Conservation (phyloP, 305 asterid genomes). For the Fraxinus latifolia region DNA sequence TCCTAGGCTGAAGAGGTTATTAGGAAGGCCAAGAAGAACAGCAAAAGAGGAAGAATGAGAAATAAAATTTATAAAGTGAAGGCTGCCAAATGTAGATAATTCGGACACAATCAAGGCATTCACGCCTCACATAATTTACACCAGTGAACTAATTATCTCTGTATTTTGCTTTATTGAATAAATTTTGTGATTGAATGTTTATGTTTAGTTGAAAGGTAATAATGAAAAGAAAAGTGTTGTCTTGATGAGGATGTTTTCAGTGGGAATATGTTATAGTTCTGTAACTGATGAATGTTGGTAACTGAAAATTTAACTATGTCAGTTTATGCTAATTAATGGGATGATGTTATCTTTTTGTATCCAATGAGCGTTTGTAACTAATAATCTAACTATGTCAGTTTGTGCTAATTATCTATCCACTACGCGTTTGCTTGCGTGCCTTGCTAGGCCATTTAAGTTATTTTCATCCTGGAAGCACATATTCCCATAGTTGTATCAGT, state of each 20-base stretch:
- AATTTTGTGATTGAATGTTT: background rate
- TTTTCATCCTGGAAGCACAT: constrained; percentile 8
- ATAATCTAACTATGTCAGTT: background rate
- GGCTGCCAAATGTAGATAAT: background rate
- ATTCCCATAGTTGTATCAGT: background rate
- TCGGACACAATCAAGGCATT: background rate
- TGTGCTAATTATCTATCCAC: background rate
- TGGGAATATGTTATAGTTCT: background rate
- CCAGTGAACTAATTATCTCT: background rate
- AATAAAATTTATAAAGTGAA: background rate
- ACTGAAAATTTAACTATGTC: background rate
- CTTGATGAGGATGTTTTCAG: background rate
- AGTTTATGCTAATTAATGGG: background rate
- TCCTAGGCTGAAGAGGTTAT: background rate
- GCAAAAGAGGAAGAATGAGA: background rate
- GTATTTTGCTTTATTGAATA: background rate
- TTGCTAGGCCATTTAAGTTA: background rate
- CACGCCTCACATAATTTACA: background rate
- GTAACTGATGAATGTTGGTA: background rate
- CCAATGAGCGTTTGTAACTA: background rate
- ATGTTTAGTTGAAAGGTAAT: background rate
- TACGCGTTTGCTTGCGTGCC: background rate
- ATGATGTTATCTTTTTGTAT: background rate
- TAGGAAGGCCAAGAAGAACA: background rate
- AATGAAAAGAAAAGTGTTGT: background rate